Evolutionary conservation across 106 monocot species (phyloP), one percentile per base, ranked within the genome.

Genomic region (Phalaenopsis equestris): DNA sequence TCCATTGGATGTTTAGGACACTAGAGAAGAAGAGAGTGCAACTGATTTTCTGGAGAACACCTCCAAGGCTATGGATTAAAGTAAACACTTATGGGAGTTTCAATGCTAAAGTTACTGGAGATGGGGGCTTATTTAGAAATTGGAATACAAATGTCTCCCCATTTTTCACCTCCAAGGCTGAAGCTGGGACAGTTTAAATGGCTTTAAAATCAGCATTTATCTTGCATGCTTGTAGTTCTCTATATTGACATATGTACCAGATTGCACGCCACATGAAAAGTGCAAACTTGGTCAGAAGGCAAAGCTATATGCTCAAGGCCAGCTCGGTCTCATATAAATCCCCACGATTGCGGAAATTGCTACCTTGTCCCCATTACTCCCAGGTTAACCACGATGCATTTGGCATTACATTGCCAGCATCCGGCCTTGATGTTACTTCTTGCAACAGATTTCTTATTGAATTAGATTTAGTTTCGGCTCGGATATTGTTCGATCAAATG

Each of bases 401-500:
- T 74, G 42, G 43, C 41, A 45, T 1, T 49, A 49, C 21, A 30
- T 42, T 30, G 14, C 42, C 39, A 15, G 12, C 3, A 16, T 19
- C 16, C 24, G 47, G 67, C 39, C 12, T 46, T 17, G 72, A 80
- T 11, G 24, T 83, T 55, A 67, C 55, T 43, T 70, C 78, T 1
- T 30, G 64, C 0, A 87, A 87, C 56, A 84, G 75, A 68, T 56
- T 84, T 42, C 84, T 87, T 18, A 23, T 15, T 37, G 24, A 19
- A 9, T 58, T 43, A 6, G 75, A 82, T 38, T 70, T 81, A 42
- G 49, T 57, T 3, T 79, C 79, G 7, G 89, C 88, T 2, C 79
- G 46, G 2, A 55, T 72, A 12, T 0, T 94, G 81, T 94, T 94
- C 77, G 88, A 94, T 19, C 14, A 72, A 82, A 91, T 90, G 84